Percentiles rank a stretch among this genome's conserved stretches.
These are phyloP conservation scores for Colletotrichum liriopes DNA, from an alignment of 2,329 filamentous ascomycete species.

Conservation along the genomic window DNA sequence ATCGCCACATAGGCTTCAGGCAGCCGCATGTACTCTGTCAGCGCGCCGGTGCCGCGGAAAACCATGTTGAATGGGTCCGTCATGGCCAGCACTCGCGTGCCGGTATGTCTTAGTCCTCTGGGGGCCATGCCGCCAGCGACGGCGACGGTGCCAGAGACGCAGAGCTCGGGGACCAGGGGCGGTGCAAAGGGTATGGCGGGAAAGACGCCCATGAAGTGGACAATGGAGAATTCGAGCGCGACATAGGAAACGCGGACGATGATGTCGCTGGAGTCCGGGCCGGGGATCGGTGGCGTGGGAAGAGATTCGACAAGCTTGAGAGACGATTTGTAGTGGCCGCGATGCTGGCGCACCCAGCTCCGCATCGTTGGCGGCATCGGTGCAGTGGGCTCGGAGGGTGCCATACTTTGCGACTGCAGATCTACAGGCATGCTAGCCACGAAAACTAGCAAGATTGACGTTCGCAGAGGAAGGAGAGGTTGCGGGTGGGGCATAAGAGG, in stretches of 20 bases:
- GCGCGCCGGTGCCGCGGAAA: slow-evolving; percentile 30
- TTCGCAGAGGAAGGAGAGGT: neutral
- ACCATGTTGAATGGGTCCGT: slow-evolving; percentile 28
- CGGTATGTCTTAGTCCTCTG: neutral
- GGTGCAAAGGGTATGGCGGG: neutral
- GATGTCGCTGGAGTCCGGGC: neutral
- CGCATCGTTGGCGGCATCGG: neutral
- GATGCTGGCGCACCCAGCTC: neutral
- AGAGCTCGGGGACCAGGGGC: neutral
- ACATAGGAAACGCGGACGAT: neutral
- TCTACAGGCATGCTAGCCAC: neutral
- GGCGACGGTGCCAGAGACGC: neutral
- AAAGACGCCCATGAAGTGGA: neutral
- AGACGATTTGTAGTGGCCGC: too few species aligned
- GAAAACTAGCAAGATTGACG: neutral
- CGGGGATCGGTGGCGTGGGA: too few species aligned
- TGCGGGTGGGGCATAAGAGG: neutral
- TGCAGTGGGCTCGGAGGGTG: neutral
- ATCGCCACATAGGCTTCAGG: slow-evolving; percentile 7
- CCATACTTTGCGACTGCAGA: neutral
- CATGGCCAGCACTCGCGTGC: slow-evolving; percentile 33
- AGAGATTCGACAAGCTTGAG: too few species aligned
- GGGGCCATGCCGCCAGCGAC: neutral
- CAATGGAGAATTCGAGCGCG: slow-evolving; percentile 1
- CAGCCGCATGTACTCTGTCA: slow-evolving; percentile 34